Base-by-base conservation (phyloP, 1,284 basidiomycete genomes). In the Agaricales sp. region DNA sequence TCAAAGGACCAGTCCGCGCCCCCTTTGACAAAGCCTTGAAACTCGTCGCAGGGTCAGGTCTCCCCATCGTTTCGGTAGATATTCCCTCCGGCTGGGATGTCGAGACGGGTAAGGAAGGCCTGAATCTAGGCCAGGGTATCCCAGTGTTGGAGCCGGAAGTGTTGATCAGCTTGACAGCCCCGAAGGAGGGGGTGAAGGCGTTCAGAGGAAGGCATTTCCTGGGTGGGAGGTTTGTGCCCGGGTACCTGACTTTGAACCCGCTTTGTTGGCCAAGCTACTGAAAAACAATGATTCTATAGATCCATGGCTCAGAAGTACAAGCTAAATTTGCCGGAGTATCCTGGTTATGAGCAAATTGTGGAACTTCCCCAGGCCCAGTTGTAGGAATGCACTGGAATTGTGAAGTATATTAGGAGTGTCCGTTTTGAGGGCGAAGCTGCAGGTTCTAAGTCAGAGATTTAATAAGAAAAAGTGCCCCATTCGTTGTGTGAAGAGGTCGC, bases 31-130 rank as follows among this genome's bases (percentile, higher is more conserved):
- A 66, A 0, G 82, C 85, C 13, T 74, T 99, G 2, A 72, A 78
- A 1, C 68, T 86, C 2, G 71, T 99, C 47, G 72, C 78, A 1
- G 61, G 69, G 20, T 82, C 83, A 3, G 65, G 71, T 2, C 67
- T 86, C 12, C 91, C 92, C 0, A 87, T 95, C 57, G 78, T 96
- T 19, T 90, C 87, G 1, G 87, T 98, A 4, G 96, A 99, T 62
- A 94, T 99, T 50, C 96, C 96, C 0, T 92, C 87, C 1, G 95
- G 93, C 2, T 99, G 94, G 94, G 81, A 92, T 58, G 92, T 98
- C 21, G 91, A 95, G 55, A 66, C 74, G 30, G 93, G 94, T 0
- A 78, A 79, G 47, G 69, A 66, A 1, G 68, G 69, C 47, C 73
- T 68, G 8, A 67, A n/a, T 8, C 41, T 21, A 11, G 41, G 20